Evolutionary conservation across 2,329 filamentous ascomycete genomes (phyloP), one percentile per base, ranked within the genome.

Genomic region (Cytospora schulzeri): DNA sequence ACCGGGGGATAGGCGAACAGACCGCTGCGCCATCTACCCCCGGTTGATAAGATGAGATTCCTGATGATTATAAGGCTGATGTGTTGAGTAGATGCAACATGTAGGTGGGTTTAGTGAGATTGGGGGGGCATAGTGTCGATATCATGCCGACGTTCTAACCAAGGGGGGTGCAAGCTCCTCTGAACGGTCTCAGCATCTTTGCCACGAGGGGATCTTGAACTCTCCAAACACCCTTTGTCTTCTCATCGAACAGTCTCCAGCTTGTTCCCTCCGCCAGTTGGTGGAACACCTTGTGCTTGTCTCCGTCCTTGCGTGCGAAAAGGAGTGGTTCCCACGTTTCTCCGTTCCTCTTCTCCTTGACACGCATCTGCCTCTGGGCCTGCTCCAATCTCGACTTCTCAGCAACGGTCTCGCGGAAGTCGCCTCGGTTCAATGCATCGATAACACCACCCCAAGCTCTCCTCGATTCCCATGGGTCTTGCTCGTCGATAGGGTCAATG

Each of bases 321-420:
- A 79, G 68, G 59, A 78, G 66, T 14, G 80, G 80, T 68, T 80
- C 73, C 79, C 80, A 83, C 0, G 66, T 69, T 14, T 74, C 70
- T 7, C 79, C 79, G 41, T 72, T 71, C 17, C 82, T 82, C 69
- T 85, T 84, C 74, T 95, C 91, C 61, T 83, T 77, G 70, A 85
- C 85, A 66, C 93, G 85, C 79, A 94, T 81, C 66, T 89, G 86
- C 17, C 93, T 84, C 78, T 97, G 93, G 31, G 87, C 86, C 71
- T 93, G 89, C 75, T 97, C 93, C 63, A 97, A 91, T 72, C 88
- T 87, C 9, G 84, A 85, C 79, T 97, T 97, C 72, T 93, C 89
- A 0, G 77, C 76, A 0, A 86, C 85, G 0, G 90, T 91, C 7
- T 81, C 80, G 63, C 92, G 87, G 83, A 94, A 90, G 72, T 97